These are phyloP conservation scores for Gymnopilus junonius DNA, from an alignment of 768 basidiomycete genomes.

Conservation along the genomic window DNA sequence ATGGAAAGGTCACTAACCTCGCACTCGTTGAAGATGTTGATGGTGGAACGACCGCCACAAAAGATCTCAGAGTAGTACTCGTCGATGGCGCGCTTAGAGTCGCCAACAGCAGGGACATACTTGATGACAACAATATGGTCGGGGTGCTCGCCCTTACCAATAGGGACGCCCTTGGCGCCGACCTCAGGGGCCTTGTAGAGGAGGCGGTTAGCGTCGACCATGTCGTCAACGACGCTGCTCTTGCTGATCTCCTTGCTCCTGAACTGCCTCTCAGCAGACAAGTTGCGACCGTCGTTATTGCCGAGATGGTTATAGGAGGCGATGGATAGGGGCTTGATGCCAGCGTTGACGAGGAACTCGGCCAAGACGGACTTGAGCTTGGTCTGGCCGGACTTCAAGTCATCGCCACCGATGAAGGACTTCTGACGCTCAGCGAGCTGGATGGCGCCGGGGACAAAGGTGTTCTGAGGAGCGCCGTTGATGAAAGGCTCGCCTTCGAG, in stretches of 20 bases:
- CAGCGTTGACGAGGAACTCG: constrained; percentile 98
- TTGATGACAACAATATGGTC: constrained; percentile 98
- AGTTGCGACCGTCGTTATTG: constrained; percentile 95
- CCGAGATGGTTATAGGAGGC: constrained; percentile 99
- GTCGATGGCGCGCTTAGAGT: constrained; percentile 98
- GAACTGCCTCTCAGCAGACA: constrained; percentile 92
- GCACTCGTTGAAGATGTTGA: constrained; percentile 98
- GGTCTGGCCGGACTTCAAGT: constrained; percentile 97
- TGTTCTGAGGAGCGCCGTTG: constrained; percentile 99
- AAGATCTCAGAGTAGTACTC: constrained; percentile 99
- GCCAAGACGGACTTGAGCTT: constrained; percentile 97
- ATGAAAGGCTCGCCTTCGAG: constrained; percentile 95
- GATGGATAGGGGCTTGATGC: constrained; percentile 97
- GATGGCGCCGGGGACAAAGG: constrained; percentile 95
- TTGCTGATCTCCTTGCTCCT: constrained; percentile 99
- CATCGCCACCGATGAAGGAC: constrained; percentile 97
- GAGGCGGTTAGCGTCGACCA: constrained; percentile 90
- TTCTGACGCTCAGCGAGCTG: constrained; percentile 86
- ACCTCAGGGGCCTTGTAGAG: constrained; percentile 83
- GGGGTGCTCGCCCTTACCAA: constrained; percentile 92
- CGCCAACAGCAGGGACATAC: constrained; percentile 95
- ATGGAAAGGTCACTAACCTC: constrained; percentile 54
- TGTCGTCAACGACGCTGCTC: constrained; percentile 96
- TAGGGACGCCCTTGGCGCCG: constrained; percentile 49
- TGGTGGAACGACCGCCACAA: constrained; percentile 92